Evolutionary conservation across 2,329 filamentous ascomycete genomes (phyloP), one percentile per base, ranked within the genome.

Genomic region (Aspergillus amoenus): DNA sequence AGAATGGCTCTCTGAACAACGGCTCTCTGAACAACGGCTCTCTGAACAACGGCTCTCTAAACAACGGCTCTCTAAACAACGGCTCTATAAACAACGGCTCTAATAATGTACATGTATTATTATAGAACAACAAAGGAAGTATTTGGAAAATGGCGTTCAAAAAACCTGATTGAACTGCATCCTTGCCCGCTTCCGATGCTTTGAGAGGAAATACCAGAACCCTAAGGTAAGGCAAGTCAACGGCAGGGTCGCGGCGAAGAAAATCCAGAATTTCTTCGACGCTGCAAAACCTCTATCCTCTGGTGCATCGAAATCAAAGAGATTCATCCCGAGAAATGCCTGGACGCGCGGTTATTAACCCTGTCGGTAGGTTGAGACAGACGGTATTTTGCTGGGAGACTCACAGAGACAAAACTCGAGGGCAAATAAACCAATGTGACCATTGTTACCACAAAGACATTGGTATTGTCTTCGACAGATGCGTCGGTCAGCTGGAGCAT

Each of bases 401-500:
- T 61, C 56, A 75, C 72, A 5, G 70, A 70, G 1, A 74, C 69
- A 55, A 75, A 74, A 9, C 72, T 74, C 11, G 71, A 67, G 3
- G 74, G 72, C 5, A 71, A 53, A 52, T 70, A 71, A n/a, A 68
- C 65, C 3, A 71, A 39, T 1, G 68, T 68, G 8, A 71, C 62
- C 0, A 72, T 13, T 59, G 50, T 62, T 13, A 70, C 63, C 1
- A 66, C 42, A 13, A 52, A 52, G 8, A 46, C 41, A 21, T 52
- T 70, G 5, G 61, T 61, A 50, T 63, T 68, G 17, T 70, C 68
- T 32, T 69, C 63, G 6, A 69, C 56, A 6, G 58, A 56, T 30
- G 55, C 47, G 13, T 56, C 58, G 15, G 53, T 61, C 7, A 66
- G 50, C 11, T 62, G 48, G 0, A 66, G 44, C 59, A 66, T 64